These are phyloP conservation scores for Botrytis pseudocinerea DNA, from an alignment of 2,329 filamentous ascomycete genomes.

Conservation along the genomic window DNA sequence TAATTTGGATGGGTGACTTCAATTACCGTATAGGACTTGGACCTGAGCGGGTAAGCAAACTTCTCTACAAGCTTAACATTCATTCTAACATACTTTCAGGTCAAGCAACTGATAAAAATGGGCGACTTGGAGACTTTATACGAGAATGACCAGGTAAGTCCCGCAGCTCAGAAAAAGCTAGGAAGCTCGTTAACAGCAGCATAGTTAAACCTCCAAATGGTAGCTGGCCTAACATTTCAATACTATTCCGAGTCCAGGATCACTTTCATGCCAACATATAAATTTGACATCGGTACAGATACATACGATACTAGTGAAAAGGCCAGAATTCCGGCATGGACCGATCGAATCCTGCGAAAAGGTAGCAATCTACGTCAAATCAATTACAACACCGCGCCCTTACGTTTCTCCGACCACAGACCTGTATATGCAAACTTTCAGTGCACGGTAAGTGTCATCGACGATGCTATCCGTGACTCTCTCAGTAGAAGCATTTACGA, in stretches of 20 bases:
- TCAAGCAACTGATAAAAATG: conserved; percentile 67
- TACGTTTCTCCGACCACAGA: conserved; percentile 93
- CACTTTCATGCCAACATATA: conserved; percentile 90
- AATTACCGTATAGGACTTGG: conserved; percentile 92
- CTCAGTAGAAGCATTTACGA: conserved; percentile 76
- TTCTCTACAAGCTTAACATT: background rate
- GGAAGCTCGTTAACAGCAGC: conserved; percentile 8
- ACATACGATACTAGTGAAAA: conserved; percentile 92
- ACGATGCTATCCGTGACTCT: conserved; percentile 70
- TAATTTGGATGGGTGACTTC: conserved; percentile 97
- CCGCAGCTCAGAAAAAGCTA: background rate
- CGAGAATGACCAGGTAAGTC: conserved; percentile 79
- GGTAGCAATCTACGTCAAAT: conserved; percentile 80
- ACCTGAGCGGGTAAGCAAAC: conserved; percentile 64
- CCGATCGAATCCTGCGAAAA: conserved; percentile 87
- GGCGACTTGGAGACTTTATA: conserved; percentile 77
- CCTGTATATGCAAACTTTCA: conserved; percentile 90
- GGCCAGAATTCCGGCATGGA: conserved; percentile 93
- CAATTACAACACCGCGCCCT: conserved; percentile 76
- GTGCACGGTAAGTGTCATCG: conserved; percentile 76
- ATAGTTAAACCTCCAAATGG: conserved; percentile 92
- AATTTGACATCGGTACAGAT: conserved; percentile 87
- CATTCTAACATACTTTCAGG: conserved; percentile 1
- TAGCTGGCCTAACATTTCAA: conserved; percentile 83
- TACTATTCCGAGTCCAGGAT: conserved; percentile 91